phyloP scores from a whole-genome alignment of 2,329 filamentous ascomycete genomes.

The Beauveria varroae region DNA sequence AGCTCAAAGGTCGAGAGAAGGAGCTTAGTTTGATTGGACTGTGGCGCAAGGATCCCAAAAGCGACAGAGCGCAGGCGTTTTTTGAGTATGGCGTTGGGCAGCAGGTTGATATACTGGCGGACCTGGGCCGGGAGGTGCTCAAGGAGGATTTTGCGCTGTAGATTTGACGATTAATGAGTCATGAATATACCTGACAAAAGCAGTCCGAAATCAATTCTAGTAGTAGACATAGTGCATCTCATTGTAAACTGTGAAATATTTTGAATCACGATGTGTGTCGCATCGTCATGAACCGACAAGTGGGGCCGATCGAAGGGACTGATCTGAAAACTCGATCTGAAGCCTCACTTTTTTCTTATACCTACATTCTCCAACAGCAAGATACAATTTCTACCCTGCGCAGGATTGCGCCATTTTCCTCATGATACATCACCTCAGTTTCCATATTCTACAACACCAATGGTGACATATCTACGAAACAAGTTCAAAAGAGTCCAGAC shows the following conservation, averaged over 20 bases:
- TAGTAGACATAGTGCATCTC: too few relatives aligned
- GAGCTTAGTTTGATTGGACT: slow-evolving; percentile 35
- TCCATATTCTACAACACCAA: neutral
- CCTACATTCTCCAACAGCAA: neutral
- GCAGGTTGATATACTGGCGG: slow-evolving; percentile 39
- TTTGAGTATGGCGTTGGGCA: slow-evolving; percentile 42
- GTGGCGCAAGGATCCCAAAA: slow-evolving; percentile 35
- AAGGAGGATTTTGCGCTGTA: slow-evolving; percentile 3
- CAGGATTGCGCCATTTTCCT: neutral
- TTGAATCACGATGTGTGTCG: neutral
- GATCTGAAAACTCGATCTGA: neutral
- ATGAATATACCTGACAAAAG: neutral
- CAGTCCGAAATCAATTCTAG: too few relatives aligned
- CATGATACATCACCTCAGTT: neutral
- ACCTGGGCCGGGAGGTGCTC: slow-evolving; percentile 29
- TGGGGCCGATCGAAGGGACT: neutral
- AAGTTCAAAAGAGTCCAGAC: slow-evolving; percentile 15
- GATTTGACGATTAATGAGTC: neutral
- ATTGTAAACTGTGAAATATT: neutral
- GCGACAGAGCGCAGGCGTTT: slow-evolving; percentile 34
- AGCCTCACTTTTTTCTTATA: neutral
- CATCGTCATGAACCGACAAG: neutral
- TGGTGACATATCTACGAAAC: slow-evolving; percentile 14
- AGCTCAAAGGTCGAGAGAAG: slow-evolving; percentile 36
- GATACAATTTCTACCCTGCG: neutral